Base-by-base conservation (phyloP, 768 basidiomycete genomes). In the Sporobolomyces roseus region DNA sequence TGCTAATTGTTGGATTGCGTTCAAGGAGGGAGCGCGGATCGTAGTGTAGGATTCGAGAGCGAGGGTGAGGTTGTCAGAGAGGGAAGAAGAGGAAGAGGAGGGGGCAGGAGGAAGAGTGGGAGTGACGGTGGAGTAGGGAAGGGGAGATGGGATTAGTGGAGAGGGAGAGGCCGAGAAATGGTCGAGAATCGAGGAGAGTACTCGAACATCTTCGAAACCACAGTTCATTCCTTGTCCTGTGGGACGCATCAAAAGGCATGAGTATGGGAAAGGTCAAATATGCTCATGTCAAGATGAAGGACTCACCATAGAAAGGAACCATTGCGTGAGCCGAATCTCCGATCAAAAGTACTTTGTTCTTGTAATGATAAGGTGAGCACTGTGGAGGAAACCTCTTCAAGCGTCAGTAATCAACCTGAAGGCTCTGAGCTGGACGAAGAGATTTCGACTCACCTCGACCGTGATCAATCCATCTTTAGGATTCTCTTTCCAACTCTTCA, bases 311-410 rank as follows among this genome's bases (percentile, higher is more conserved):
- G 81, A 93, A 93, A 70, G 94, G 93, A n/a, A 93, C 93, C 93
- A 98, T 97, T 49, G 91, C 89, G 79, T 99, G 94, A 16, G 92
- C 91, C 46, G 94, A 88, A 79, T 99, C 94, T 63, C 94, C 94
- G 56, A 99, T 80, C 63, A 98, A 84, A 45, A 98, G 83, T 70
- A 83, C 91, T 74, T 89, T 84, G 80, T 91, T 90, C 80, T 85
- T 84, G 82, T 91, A 91, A 79, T 96, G 91, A 80, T 93, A 93
- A 56, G 91, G 92, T 66, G 83, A 86, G 74, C 86, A 84, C 92
- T 93, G 76, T 74, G 4, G 3, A 27, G 23, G 8, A 12, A 55
- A 32, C 21, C 1, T 17, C 38, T 9, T 41, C 38, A 17, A 41
- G 17, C 17, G 17, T 41, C 23, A 41, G 46, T 33, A n/a, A 46